Percentiles rank a stretch among this genome's conserved stretches.
Evolutionary conservation across 2,329 filamentous ascomycete species (phyloP).

Genomic region (Botrytis hyacinthi): DNA sequence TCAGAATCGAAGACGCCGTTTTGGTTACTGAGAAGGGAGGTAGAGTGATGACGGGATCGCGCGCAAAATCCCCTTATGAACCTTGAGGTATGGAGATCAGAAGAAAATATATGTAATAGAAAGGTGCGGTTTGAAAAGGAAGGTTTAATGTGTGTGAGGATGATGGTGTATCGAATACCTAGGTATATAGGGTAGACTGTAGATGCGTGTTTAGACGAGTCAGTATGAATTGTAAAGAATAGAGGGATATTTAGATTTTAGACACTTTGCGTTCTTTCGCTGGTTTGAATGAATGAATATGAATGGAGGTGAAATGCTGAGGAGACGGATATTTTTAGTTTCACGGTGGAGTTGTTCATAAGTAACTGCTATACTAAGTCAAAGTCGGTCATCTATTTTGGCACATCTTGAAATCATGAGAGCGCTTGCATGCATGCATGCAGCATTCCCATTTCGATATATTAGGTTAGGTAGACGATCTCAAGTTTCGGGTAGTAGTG

Average conservation of each 20-base stretch:
- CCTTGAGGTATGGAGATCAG: constrained; percentile 21
- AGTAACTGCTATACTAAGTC: too few species aligned
- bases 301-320: background rate
- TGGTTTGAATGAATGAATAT: too few species aligned
- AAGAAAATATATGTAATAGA: background rate
- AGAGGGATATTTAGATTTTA: background rate
- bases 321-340: background rate
- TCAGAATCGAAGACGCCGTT: constrained; percentile 60
- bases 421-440: background rate
- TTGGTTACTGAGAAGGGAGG: constrained; percentile 51
- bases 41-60: constrained; percentile 41
- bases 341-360: too few species aligned
- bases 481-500: background rate
- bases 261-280: background rate
- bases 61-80: constrained; percentile 31
- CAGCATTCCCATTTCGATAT: background rate
- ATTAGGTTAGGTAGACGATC: background rate
- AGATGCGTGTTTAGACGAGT: background rate
- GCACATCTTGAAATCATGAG: background rate
- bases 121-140: background rate
- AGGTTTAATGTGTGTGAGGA: background rate
- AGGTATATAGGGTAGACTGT: background rate
- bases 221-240: background rate
- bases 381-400: too few species aligned
- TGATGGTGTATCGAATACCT: background rate